phyloP scores from a whole-genome alignment of 1,284 basidiomycete genomes.

The Tremellales sp. region DNA sequence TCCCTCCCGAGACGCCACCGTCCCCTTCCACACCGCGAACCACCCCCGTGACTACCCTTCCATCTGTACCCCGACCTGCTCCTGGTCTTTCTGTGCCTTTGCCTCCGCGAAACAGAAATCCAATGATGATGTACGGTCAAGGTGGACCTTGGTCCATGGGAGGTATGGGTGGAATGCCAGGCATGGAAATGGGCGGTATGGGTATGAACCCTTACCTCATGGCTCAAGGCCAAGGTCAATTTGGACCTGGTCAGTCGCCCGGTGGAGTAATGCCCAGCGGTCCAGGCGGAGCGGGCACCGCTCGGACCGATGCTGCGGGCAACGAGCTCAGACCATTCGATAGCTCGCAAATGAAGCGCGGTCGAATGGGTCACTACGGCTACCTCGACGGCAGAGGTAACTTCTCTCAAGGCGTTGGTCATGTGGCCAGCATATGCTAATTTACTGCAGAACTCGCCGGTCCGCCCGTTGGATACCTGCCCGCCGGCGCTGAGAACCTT shows the following conservation, averaged over 20 bases:
- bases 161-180: neutral
- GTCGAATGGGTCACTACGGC: slow-evolving; percentile 36
- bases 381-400: slow-evolving; percentile 39
- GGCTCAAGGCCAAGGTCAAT: slow-evolving; percentile 2
- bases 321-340: slow-evolving; percentile 24
- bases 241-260: neutral
- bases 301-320: neutral
- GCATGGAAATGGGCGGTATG: neutral
- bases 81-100: neutral
- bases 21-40: neutral
- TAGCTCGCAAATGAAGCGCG: slow-evolving; percentile 30
- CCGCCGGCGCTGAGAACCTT: too few relatives aligned
- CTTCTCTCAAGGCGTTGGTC: neutral
- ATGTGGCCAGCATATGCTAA: too few relatives aligned
- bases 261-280: neutral
- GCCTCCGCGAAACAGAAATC: neutral
- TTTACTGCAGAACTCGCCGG: slow-evolving; percentile 29
- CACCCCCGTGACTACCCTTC: neutral
- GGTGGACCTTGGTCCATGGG: neutral
- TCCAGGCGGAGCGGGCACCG: neutral
- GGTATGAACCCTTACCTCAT: slow-evolving; percentile 16
- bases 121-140: slow-evolving; percentile 13
- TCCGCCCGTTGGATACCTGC: slow-evolving; percentile 30
- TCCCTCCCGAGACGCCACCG: slow-evolving; percentile 1
- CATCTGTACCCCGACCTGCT: neutral